Evolutionary conservation across 345 rosid species (phyloP), one percentile per base, ranked within the genome.

Genomic region (Boechera divaricarpa): DNA sequence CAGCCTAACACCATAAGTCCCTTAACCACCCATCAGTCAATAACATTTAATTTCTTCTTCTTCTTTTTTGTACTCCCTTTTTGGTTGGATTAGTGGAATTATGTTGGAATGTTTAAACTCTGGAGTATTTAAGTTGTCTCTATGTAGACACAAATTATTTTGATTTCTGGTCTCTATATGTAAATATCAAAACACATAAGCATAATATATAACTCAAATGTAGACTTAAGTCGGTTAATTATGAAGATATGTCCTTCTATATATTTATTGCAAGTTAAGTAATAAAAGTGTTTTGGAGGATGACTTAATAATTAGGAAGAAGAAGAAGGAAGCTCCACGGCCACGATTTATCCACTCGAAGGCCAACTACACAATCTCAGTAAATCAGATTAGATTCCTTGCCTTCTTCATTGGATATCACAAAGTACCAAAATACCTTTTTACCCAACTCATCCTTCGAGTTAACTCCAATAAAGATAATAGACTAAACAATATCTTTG

Each of bases 1-100:
- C 82, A 79, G 78, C 78, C 70, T 73, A 73, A 51, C 82, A 67
- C 78, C 78, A 73, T 78, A 66, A 68, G 76, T 74, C 48, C 56
- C 67, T 65, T 71, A 72, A 74, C 79, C 57, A 69, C 79, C 66
- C 67, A 73, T 54, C 75, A 68, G 63, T 67, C 66, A 39, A 31
- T 74, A 54, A 39, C 68, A 74, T 74, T 74, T 51, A 69, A 56
- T 73, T 61, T 47, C 2, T 57, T 16, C 16, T 16, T 33, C 54
- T 6, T 1, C 0, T 56, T 76, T 24, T 62, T 62, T 33, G 21
- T 24, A 61, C 12, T 1, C 21, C 2, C 12, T 35, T 70, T 33
- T 44, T 70, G 51, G 59, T 76, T 60, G 38, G 41, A 7, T 68
- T 54, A 60, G 10, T 52, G 65, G 65, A 70, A 21, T 41, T 52